Base-by-base conservation (phyloP, 2,329 filamentous ascomycete species). In the Raffaelea albimanens region DNA sequence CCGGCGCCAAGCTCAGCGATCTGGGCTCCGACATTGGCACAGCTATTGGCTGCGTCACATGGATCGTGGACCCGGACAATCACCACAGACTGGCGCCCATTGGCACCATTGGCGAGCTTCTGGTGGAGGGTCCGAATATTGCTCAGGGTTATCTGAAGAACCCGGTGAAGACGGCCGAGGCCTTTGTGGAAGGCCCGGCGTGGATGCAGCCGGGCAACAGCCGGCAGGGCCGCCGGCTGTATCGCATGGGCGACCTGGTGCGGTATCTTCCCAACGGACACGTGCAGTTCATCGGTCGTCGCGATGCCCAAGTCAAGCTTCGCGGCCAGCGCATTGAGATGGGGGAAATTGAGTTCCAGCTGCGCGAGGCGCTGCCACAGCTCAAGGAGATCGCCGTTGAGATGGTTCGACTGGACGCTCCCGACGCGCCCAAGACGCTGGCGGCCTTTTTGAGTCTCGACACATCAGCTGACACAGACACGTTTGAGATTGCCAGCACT, bases 71-170 rank as follows among this genome's bases (percentile, higher is more conserved):
- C 43, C 68, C 70, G 0, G 68, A 76, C 3, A 69, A 78, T 46
- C 65, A 67, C 25, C 67, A 67, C 51, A 69, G 67, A 31, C 64
- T 75, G 34, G 67, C 75, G 62, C 75, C 75, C 0, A 59, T 76
- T 13, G 78, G 78, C 1, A 68, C 72, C 1, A 63, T 77, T 1
- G 76, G 76, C 1, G 79, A 83, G 56, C 63, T 83, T 2, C 68
- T 81, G 3, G 72, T 83, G 31, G 77, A 82, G 54, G 77, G 78
- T 0, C 73, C 75, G 0, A 75, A 67, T 0, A 56, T 72, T 7
- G 67, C 67, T 2, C 65, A 67, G 49, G 61, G 61, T 4, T 65
- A 45, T 18, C 43, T 45, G 19, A 25, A 39, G 19, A 34, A 44
- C 22, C 3, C 49, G 3, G 46, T 23, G 5, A 43, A 33, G 31